Base-by-base conservation (phyloP, 345 rosid genomes). In the Pugionium dolabratum region DNA sequence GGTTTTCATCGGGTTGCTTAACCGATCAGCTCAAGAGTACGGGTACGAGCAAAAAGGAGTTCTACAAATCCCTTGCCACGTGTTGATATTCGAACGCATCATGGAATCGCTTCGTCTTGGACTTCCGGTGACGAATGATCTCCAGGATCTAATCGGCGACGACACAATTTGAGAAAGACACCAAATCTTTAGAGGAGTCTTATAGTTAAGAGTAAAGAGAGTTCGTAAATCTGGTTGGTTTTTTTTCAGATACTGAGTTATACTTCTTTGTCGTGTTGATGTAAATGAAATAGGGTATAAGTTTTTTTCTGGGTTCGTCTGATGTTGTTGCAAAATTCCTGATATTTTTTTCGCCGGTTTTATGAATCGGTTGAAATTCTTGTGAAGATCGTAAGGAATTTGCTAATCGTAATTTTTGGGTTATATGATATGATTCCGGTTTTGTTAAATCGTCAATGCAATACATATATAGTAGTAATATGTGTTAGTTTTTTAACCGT, bases 11-110 rank as follows among this genome's bases (percentile, higher is more conserved):
- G 84, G 80, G 1, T 78, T 94, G 50, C 83, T 94, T 43, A 83
- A 90, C 72, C 75, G 80, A 64, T 90, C 99, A 25, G 99, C 97
- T 35, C 92, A 90, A 34, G 95, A 88, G 77, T 94, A 90, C 47
- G 99, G 99, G 1, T 95, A 89, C 81, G 94, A 89, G 50, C 99
- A 95, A 45, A 82, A 84, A 60, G 99, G 99, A 31, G 99, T 83
- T 7, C 78, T 95, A 1, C 82, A 82, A 48, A 95, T 95, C 74
- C 99, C 98, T 0, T 91, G 98, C 62, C 95, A 87, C 75, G 99
- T 86, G 27, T 60, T 79, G 18, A 81, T 77, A 31, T 95, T 95
- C 54, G 96, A 95, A 69, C 85, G 86, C 0, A 80, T 87, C 54
- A 76, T 95, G 78, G 99, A 90, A 40, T 83, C 89, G n/a, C 78